These are phyloP conservation scores for Calophaca sinica DNA, from an alignment of 306 rosid genomes.

Conservation along the genomic window DNA sequence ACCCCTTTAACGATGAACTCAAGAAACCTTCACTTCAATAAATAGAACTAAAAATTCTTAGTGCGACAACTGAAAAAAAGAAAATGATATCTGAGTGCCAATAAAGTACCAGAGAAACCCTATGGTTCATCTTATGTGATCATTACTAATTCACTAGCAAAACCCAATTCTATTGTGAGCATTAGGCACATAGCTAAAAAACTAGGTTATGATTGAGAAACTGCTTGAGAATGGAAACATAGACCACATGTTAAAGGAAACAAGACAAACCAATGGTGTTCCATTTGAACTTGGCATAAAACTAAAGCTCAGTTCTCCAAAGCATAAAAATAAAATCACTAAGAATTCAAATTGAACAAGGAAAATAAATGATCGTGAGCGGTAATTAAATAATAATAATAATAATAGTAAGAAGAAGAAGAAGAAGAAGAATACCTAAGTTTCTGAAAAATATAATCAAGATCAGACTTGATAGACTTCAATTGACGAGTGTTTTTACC, in stretches of 20 bases:
- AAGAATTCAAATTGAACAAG: background rate
- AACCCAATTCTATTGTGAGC: no score
- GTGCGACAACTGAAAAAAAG: no score
- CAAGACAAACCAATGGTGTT: no score
- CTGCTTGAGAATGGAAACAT: background rate
- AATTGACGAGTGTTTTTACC: constrained; percentile 66
- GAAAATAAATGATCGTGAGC: background rate
- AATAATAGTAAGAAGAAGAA: no score
- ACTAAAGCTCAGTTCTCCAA: no score
- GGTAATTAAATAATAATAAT: background rate
- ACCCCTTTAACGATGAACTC: background rate
- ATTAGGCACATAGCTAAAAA: background rate
- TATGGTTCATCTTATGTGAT: background rate
- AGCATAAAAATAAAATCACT: background rate
- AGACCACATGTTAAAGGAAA: background rate
- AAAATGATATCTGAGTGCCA: background rate
- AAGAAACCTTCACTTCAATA: background rate
- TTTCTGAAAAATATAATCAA: constrained; percentile 88
- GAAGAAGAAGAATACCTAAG: constrained; percentile 68
- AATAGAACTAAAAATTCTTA: background rate
- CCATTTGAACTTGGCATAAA: no score
- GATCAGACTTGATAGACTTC: constrained; percentile 84
- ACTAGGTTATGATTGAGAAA: background rate
- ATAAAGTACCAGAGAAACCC: background rate
- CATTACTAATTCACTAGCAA: background rate